Conservation (phyloP, 2,329 filamentous ascomycete genomes). For the Phymatotrichopsis omnivora region DNA sequence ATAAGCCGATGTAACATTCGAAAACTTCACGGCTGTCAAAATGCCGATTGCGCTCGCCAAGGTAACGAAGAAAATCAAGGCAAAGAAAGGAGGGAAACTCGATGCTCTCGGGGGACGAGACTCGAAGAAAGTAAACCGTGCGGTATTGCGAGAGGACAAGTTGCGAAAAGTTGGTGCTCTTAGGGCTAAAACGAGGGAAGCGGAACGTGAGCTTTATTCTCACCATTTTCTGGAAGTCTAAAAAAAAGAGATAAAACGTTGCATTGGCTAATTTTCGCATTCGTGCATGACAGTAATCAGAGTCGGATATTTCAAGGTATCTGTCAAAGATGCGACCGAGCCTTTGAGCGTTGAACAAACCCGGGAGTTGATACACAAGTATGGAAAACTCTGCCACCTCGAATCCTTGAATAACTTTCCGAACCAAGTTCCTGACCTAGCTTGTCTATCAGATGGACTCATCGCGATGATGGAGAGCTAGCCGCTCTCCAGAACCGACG, state of each 20-base stretch:
- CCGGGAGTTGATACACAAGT: slow-evolving; percentile 54
- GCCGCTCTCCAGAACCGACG: slow-evolving; percentile 55
- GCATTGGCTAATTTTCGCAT: too few species aligned
- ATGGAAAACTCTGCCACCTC: slow-evolving; percentile 30
- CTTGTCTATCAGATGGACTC: slow-evolving; percentile 51
- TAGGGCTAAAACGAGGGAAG: slow-evolving; percentile 62
- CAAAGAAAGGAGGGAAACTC: slow-evolving; percentile 61
- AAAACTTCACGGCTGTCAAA: too few species aligned
- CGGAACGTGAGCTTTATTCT: slow-evolving; percentile 47
- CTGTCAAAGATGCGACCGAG: slow-evolving; percentile 29
- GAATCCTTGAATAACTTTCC: slow-evolving; percentile 24
- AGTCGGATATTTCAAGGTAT: slow-evolving; percentile 26
- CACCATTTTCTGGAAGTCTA: slow-evolving; percentile 1
- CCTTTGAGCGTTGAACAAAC: slow-evolving; percentile 48
- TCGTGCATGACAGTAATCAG: slow-evolving; percentile 17
- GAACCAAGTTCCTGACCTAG: slow-evolving; percentile 35
- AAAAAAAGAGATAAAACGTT: slow-evolving; percentile 37
- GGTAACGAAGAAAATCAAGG: slow-evolving; percentile 71
- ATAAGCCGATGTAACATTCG: too few species aligned
- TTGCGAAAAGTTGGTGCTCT: slow-evolving; percentile 61
- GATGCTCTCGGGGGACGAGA: slow-evolving; percentile 66
- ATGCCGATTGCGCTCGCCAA: slow-evolving; percentile 70
- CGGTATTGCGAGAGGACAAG: slow-evolving; percentile 70
- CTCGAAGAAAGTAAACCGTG: slow-evolving; percentile 68
- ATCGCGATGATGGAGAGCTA: slow-evolving; percentile 62